Evolutionary conservation across 2,329 filamentous ascomycete species (phyloP).

Genomic region (Fusarium liriodendri): DNA sequence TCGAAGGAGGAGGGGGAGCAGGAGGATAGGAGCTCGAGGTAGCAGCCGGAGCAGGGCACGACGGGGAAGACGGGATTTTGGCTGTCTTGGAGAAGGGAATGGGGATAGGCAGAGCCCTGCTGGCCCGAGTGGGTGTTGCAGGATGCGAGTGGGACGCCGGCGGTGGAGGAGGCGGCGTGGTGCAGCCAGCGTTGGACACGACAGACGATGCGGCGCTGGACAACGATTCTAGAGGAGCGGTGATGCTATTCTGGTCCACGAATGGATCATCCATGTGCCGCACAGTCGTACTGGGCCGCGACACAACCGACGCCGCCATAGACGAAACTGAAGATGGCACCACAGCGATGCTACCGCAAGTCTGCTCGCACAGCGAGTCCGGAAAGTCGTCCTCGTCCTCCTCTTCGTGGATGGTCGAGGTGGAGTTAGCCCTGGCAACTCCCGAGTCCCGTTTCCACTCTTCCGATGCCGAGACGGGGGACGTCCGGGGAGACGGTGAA

Average conservation of each 20-base stretch:
- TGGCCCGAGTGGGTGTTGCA: slow-evolving; percentile 32
- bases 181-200: slow-evolving; percentile 41
- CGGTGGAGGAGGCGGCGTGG: slow-evolving; percentile 34
- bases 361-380: slow-evolving; percentile 27
- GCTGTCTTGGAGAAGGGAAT: slow-evolving; percentile 24
- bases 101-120: slow-evolving; percentile 25
- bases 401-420: slow-evolving; percentile 53
- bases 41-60: slow-evolving; percentile 17
- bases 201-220: slow-evolving; percentile 33
- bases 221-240: slow-evolving; percentile 35
- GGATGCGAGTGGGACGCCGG: slow-evolving; percentile 26
- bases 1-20: slow-evolving; percentile 12
- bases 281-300: slow-evolving; percentile 25
- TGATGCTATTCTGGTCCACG: slow-evolving; percentile 40
- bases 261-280: slow-evolving; percentile 37
- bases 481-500: slow-evolving; percentile 35
- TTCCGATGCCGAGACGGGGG: slow-evolving; percentile 46
- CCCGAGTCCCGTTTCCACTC: slow-evolving; percentile 67
- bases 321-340: slow-evolving; percentile 29
- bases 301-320: slow-evolving; percentile 27
- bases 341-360: slow-evolving; percentile 4
- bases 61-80: slow-evolving; percentile 31
- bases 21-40: slow-evolving; percentile 6
- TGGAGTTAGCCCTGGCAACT: slow-evolving; percentile 59
- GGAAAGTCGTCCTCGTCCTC: slow-evolving; percentile 53